phyloP scores from a whole-genome alignment of 306 rosid species.

The Mimosa bimucronata region DNA sequence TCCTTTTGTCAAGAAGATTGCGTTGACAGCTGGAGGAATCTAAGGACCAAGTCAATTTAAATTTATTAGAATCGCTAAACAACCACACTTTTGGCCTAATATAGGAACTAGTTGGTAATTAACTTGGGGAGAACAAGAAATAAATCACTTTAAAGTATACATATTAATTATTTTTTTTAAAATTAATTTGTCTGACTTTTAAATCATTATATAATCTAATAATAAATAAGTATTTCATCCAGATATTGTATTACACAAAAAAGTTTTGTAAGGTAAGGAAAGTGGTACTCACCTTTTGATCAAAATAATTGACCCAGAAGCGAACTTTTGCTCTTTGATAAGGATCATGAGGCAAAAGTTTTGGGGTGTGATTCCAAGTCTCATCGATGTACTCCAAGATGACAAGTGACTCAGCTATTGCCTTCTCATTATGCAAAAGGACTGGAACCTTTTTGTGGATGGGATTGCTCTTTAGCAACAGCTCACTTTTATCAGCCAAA shows the following conservation, averaged over 20 bases:
- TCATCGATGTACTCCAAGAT: constrained; percentile 56
- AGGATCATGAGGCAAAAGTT: constrained; percentile 46
- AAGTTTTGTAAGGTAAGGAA: too few species aligned
- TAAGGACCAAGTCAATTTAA: not conserved
- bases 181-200: too few species aligned
- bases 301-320: constrained; percentile 45
- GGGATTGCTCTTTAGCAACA: constrained; percentile 32
- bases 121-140: too few species aligned
- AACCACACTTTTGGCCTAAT: too few species aligned
- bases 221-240: too few species aligned
- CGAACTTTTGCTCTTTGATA: constrained; percentile 44
- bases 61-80: too few species aligned
- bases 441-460: constrained; percentile 50
- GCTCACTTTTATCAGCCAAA: constrained; percentile 43
- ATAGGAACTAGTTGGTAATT: too few species aligned
- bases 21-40: not conserved
- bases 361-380: constrained; percentile 42
- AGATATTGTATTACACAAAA: too few species aligned
- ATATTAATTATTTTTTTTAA: too few species aligned
- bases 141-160: too few species aligned
- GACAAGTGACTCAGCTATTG: constrained; percentile 44
- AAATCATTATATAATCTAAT: too few species aligned
- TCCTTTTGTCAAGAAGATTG: constrained; percentile 33
- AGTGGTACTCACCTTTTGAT: constrained; percentile 30
- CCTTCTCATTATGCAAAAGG: constrained; percentile 46